Percentiles rank a stretch among this genome's conserved stretches.
phyloP scores from a whole-genome alignment of 306 rosid genomes.

The Fragaria ananassa region DNA sequence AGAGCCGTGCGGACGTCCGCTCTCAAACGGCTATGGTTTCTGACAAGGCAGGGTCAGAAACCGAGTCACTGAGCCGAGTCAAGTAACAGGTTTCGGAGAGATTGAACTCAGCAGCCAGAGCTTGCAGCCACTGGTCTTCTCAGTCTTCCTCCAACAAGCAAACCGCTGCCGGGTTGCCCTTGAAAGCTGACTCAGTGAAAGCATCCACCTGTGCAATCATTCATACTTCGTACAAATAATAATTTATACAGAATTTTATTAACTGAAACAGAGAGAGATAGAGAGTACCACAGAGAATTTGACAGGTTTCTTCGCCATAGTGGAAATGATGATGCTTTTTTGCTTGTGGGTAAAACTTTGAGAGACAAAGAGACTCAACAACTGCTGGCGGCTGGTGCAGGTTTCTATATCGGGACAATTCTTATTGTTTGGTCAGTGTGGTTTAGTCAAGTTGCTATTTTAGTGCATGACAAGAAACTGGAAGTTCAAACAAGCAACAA shows the following conservation, averaged over 20 bases:
- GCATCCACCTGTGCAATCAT: slow-evolving; percentile 53
- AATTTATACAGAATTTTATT: neutral
- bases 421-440: neutral
- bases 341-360: neutral
- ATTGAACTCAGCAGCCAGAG: slow-evolving; percentile 60
- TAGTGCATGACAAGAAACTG: neutral
- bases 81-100: slow-evolving; percentile 45
- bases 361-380: neutral
- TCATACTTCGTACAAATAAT: neutral
- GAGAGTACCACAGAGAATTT: slow-evolving; percentile 54
- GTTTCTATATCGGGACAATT: neutral
- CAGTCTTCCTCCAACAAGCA: slow-evolving; percentile 59
- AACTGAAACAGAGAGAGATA: neutral
- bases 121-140: slow-evolving; percentile 55
- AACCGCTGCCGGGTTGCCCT: slow-evolving; percentile 76
- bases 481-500: neutral
- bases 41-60: slow-evolving; percentile 6
- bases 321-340: neutral
- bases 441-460: neutral
- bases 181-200: slow-evolving; percentile 61
- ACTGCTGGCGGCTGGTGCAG: neutral
- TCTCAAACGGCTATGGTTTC: too few species aligned
- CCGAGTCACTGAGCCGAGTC: slow-evolving; percentile 30
- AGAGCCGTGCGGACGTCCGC: too few species aligned
- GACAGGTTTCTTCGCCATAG: slow-evolving; percentile 47